Evolutionary conservation across 768 basidiomycete genomes (phyloP).

Genomic region (Xanthoconium stramineum): DNA sequence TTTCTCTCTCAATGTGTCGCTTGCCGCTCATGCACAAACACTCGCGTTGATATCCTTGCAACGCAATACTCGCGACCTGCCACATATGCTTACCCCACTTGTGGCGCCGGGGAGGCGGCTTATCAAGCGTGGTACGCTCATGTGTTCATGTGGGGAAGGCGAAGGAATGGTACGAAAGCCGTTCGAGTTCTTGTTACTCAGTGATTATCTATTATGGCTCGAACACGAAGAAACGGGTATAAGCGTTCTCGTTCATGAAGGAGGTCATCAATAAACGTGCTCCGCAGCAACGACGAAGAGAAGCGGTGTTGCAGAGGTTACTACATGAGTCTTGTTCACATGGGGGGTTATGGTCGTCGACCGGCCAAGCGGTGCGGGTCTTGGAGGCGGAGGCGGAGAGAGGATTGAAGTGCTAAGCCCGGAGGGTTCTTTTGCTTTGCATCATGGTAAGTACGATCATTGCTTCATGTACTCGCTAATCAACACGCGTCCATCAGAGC

Average conservation of each 20-base stretch:
- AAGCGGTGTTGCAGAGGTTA: slow-evolving; percentile 77
- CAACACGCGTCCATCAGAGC: slow-evolving; percentile 2
- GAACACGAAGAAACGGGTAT: slow-evolving; percentile 44
- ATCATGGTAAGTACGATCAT: slow-evolving; percentile 48
- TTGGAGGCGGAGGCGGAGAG: slow-evolving; percentile 40
- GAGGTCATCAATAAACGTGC: slow-evolving; percentile 16
- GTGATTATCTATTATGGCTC: slow-evolving; percentile 79
- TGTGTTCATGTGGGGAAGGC: slow-evolving; percentile 48
- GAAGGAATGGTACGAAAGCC: slow-evolving; percentile 35
- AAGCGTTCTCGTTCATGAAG: slow-evolving; percentile 18
- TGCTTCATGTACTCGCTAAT: background rate
- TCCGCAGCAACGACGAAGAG: slow-evolving; percentile 47
- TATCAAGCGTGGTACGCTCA: slow-evolving; percentile 61
- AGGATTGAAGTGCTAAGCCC: slow-evolving; percentile 75
- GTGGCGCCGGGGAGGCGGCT: slow-evolving; percentile 79
- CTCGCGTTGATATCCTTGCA: slow-evolving; percentile 77
- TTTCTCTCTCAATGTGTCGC: slow-evolving; percentile 73
- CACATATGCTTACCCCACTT: slow-evolving; percentile 73
- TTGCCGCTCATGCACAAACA: slow-evolving; percentile 75
- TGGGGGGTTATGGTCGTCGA: slow-evolving; percentile 59
- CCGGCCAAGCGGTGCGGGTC: slow-evolving; percentile 20
- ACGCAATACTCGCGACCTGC: slow-evolving; percentile 69
- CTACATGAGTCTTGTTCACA: slow-evolving; percentile 62
- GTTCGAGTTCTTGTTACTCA: slow-evolving; percentile 77
- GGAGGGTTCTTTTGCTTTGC: slow-evolving; percentile 70